Base-by-base conservation (phyloP, 345 rosid genomes). In the Leavenworthia alabamica region DNA sequence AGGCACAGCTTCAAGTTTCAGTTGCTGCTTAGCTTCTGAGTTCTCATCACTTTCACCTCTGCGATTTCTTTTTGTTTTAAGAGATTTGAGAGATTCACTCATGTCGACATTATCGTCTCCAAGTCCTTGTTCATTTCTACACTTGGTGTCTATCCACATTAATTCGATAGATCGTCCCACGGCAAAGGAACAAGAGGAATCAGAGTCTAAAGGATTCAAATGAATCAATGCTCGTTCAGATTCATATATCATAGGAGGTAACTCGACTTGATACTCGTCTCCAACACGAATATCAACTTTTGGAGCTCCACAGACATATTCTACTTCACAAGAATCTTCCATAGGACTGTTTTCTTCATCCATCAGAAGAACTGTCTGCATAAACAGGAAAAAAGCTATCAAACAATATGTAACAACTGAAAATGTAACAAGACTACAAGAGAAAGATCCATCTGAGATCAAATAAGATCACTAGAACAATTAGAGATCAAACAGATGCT, bases 251-350 rank as follows among this genome's bases (percentile, higher is more conserved):
- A 81, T 62, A 16, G 75, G 66, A 65, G 86, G 85, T 66, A 86
- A 73, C 68, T 81, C 81, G 3, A 50, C 86, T 46, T 84, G 95
- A 68, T 71, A 86, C 2, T 78, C 77, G 1, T 81, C 77, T 19
- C 95, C 90, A 53, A 84, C 62, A 64, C 90, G 81, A 28, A 79
- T 67, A 59, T 63, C 71, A 56, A 75, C 49, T 62, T 56, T 64
- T 16, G 76, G 84, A 62, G 72, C 74, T 39, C 88, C 88, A 13
- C 68, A 77, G 4, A 66, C 59, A 54, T 60, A 78, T 62, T 46
- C 65, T 32, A 42, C 64, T 7, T 69, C 79, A 43, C 61, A 68
- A 23, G 82, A 70, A 24, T 56, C 70, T 61, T 70, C 64, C 20
- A 52, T 32, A 22, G 24, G 43, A 75, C 53, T 61, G 47, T 15